These are phyloP conservation scores for Casuarina equisetifolia DNA, from an alignment of 306 rosid genomes.

Conservation along the genomic window DNA sequence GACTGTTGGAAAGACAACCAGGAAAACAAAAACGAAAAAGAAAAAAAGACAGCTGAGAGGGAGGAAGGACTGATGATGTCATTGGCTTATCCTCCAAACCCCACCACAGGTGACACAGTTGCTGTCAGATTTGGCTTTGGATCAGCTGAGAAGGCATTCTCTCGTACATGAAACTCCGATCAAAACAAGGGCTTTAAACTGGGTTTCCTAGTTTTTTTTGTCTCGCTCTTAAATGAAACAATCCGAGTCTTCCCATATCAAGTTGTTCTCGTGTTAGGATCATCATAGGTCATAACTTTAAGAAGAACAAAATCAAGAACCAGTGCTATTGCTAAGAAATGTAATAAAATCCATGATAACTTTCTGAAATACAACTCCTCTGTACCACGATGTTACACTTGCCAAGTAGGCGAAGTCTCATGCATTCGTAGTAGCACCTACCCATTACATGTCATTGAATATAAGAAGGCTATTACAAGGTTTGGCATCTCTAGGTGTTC, in stretches of 20 bases:
- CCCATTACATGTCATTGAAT: slow-evolving; percentile 77
- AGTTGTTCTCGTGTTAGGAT: too few species aligned
- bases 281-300: too few species aligned
- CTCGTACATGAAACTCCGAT: slow-evolving; percentile 46
- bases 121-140: slow-evolving; percentile 65
- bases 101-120: slow-evolving; percentile 66
- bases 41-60: too few species aligned
- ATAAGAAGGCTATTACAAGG: slow-evolving; percentile 62
- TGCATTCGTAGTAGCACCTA: slow-evolving; percentile 62
- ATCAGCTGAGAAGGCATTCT: slow-evolving; percentile 42
- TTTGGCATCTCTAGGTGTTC: slow-evolving; percentile 58
- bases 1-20: not conserved
- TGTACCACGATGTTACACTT: slow-evolving; percentile 88
- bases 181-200: too few species aligned
- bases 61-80: not conserved
- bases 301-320: too few species aligned
- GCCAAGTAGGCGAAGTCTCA: slow-evolving; percentile 92
- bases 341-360: too few species aligned
- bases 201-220: too few species aligned
- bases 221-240: too few species aligned
- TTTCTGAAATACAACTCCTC: slow-evolving; percentile 61
- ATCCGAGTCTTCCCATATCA: too few species aligned
- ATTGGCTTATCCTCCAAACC: slow-evolving; percentile 70
- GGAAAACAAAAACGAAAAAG: not conserved
- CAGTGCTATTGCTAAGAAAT: slow-evolving; percentile 33